Evolutionary conservation across 1,284 basidiomycete genomes (phyloP).

Genomic region (Ustanciosporium gigantosporum): DNA sequence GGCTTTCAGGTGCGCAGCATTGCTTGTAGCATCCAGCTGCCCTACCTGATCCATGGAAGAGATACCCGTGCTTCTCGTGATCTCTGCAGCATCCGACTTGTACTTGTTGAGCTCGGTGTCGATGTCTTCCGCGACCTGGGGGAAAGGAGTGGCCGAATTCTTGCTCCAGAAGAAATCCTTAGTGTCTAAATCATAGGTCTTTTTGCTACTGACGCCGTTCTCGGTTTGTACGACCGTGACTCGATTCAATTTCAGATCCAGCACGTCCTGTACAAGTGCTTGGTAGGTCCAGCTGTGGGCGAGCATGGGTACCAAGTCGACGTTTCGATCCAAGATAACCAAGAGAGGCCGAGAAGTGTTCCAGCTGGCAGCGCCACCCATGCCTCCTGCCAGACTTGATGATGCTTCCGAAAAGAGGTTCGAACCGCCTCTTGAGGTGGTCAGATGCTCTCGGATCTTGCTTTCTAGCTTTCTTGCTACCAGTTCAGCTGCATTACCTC

Average conservation of each 20-base stretch:
- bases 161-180: slow-evolving; percentile 99
- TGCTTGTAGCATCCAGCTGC: slow-evolving; percentile 75
- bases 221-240: slow-evolving; percentile 70
- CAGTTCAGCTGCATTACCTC: slow-evolving; percentile 98
- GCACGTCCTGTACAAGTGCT: slow-evolving; percentile 93
- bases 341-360: slow-evolving; percentile 65
- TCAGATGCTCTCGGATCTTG: slow-evolving; percentile 87
- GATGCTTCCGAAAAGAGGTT: slow-evolving; percentile 59
- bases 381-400: neutral
- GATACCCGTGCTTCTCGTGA: slow-evolving; percentile 93
- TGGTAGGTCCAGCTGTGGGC: slow-evolving; percentile 99
- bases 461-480: slow-evolving; percentile 91
- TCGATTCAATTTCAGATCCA: slow-evolving; percentile 94
- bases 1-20: slow-evolving; percentile 92
- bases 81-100: slow-evolving; percentile 94
- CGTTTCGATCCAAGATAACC: slow-evolving; percentile 89
- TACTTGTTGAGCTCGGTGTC: slow-evolving; percentile 88
- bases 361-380: slow-evolving; percentile 20
- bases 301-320: slow-evolving; percentile 92
- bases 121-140: slow-evolving; percentile 97
- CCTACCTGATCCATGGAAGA: slow-evolving; percentile 89
- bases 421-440: slow-evolving; percentile 67
- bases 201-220: slow-evolving; percentile 33
- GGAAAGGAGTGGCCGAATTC: slow-evolving; percentile 94
- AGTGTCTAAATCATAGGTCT: slow-evolving; percentile 84